These are phyloP conservation scores for Pythium brachiatum DNA, from an alignment of 352 stramenopile genomes.

Conservation along the genomic window DNA sequence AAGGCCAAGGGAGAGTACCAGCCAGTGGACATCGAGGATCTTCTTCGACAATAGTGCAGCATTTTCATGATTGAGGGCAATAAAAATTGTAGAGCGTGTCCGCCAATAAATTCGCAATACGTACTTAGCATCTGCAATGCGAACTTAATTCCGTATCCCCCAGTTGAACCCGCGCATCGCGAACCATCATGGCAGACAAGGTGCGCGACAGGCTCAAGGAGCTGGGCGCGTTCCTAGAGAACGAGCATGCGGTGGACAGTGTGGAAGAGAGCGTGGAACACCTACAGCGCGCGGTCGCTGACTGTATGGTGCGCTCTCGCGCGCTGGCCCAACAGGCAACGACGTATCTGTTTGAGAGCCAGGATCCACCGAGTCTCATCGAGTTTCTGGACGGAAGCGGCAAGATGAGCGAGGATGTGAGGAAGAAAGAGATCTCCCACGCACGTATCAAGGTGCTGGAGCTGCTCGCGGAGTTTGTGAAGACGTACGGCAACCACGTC, in stretches of 20 bases:
- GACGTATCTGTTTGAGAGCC: conserved; percentile 56
- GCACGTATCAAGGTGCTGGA: conserved; percentile 49
- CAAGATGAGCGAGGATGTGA: conserved; percentile 42
- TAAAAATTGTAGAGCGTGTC: background rate
- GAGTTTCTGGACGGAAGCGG: conserved; percentile 55
- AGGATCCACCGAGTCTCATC: conserved; percentile 49
- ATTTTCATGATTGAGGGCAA: no score
- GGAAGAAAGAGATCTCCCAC: conserved; percentile 56
- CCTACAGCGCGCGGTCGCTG: conserved; percentile 38
- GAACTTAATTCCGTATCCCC: background rate
- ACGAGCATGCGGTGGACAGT: conserved; percentile 56
- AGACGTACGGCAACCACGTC: conserved; percentile 41
- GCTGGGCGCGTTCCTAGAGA: conserved; percentile 55
- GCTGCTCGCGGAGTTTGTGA: conserved; percentile 48
- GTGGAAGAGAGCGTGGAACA: conserved; percentile 64
- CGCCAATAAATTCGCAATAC: background rate
- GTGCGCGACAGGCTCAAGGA: conserved; percentile 59
- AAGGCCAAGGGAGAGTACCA: conserved; percentile 61
- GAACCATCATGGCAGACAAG: conserved; percentile 29
- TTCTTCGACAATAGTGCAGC: conserved; percentile 39
- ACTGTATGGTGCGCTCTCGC: conserved; percentile 56
- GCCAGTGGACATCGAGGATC: conserved; percentile 71
- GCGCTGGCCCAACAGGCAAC: conserved; percentile 62
- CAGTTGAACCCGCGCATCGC: conserved; percentile 24
- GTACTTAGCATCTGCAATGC: conserved; percentile 17